phyloP scores from a whole-genome alignment of 352 stramenopile species.

The Pythium insidiosum region DNA sequence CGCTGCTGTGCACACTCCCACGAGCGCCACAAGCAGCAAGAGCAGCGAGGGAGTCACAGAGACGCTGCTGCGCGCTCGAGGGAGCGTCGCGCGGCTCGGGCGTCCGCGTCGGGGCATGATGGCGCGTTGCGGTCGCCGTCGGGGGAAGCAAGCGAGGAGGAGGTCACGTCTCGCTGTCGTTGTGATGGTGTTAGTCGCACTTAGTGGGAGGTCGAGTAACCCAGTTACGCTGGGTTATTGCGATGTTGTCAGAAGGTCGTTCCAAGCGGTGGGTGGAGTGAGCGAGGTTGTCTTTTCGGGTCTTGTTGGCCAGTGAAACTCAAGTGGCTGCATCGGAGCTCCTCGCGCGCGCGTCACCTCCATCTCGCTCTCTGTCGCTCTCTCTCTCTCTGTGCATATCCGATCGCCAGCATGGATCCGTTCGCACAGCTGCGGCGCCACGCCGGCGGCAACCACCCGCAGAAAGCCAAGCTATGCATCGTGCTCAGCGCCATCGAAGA shows the following conservation, averaged over 20 bases:
- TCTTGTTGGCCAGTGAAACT: conserved; percentile 13
- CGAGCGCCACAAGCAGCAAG: neutral
- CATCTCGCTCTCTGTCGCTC: neutral
- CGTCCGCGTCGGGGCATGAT: too few species aligned
- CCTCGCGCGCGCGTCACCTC: conserved; percentile 1
- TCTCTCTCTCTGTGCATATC: too few species aligned
- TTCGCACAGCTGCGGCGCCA: conserved; percentile 78
- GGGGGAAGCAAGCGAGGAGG: too few species aligned
- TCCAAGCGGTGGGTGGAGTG: conserved; percentile 18
- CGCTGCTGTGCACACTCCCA: too few species aligned
- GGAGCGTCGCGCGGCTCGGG: too few species aligned
- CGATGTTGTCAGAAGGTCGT: conserved; percentile 31
- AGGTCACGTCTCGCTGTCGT: too few species aligned
- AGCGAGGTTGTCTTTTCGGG: conserved; percentile 14
- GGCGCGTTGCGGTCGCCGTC: too few species aligned
- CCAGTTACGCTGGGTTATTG: too few species aligned
- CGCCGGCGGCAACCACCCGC: conserved; percentile 60
- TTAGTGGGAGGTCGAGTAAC: too few species aligned
- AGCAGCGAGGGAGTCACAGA: neutral
- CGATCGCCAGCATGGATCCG: conserved; percentile 39
- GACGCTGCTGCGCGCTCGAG: too few species aligned
- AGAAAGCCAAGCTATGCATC: conserved; percentile 82
- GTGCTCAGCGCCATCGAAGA: conserved; percentile 77
- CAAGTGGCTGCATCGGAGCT: neutral
- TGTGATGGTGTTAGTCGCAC: too few species aligned